Conservation (phyloP, 257 asterid genomes). For the Solanum sejunctum region DNA sequence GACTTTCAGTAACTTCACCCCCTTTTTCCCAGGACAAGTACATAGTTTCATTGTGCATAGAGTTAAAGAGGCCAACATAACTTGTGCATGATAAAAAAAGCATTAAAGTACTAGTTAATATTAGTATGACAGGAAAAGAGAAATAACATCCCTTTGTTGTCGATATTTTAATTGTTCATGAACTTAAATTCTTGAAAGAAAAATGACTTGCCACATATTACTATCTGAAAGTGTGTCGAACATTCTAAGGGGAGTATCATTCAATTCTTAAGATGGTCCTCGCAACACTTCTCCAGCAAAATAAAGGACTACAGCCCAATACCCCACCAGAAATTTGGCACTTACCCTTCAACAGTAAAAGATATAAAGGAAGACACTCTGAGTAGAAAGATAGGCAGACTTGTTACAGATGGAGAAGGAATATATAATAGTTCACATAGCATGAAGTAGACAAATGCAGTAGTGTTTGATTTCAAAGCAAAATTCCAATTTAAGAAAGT, state of each 20-base stretch:
- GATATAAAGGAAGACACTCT: background rate
- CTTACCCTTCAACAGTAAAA: background rate
- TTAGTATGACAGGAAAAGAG: background rate
- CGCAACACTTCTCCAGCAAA: background rate
- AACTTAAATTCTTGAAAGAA: background rate
- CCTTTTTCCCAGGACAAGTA: background rate
- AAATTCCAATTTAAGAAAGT: background rate
- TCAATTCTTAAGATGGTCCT: background rate
- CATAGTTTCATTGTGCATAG: background rate
- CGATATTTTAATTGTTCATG: background rate
- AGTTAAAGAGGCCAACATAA: background rate
- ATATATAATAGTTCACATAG: background rate
- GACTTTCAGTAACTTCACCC: background rate
- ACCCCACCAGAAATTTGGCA: background rate
- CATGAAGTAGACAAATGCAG: background rate
- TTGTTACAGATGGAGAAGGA: background rate
- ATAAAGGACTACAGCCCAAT: background rate
- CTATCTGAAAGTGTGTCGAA: background rate
- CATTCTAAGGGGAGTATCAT: background rate
- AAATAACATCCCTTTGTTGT: background rate
- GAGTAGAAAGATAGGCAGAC: background rate
- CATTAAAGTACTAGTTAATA: background rate
- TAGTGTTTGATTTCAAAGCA: background rate
- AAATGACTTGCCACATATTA: background rate
- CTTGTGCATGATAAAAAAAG: background rate